Conservation (phyloP, 2,329 filamentous ascomycete species). For the Penicillium corylophilum region DNA sequence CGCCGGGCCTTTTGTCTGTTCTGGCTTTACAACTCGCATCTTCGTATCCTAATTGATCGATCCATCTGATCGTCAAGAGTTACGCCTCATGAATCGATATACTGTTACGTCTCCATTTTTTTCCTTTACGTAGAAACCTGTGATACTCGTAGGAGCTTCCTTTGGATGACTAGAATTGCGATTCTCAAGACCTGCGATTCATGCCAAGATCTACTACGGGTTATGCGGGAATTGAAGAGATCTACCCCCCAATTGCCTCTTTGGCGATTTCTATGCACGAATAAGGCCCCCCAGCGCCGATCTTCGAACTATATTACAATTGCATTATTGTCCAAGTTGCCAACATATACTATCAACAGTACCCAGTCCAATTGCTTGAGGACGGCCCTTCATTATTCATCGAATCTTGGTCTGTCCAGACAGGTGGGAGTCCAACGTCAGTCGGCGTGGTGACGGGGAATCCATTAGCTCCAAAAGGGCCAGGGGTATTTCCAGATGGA, state of each 20-base stretch:
- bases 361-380: slow-evolving; percentile 13
- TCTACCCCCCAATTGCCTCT: background rate
- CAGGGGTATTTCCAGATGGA: slow-evolving; percentile 1
- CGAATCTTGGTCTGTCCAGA: slow-evolving; percentile 9
- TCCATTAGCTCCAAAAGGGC: background rate
- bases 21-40: slow-evolving; percentile 26
- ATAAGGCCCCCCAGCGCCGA: background rate
- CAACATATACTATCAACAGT: slow-evolving; percentile 1
- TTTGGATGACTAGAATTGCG: background rate
- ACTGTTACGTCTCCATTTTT: slow-evolving; percentile 21
- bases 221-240: background rate
- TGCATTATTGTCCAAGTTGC: background rate
- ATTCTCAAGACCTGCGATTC: background rate
- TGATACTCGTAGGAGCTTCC: background rate
- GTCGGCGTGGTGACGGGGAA: background rate
- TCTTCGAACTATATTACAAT: background rate
- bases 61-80: slow-evolving; percentile 30
- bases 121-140: background rate
- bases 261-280: background rate
- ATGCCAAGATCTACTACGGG: too few species aligned
- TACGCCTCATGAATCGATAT: slow-evolving; percentile 40
- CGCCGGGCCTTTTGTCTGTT: slow-evolving; percentile 19
- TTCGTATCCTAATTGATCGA: slow-evolving; percentile 31
- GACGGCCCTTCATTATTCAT: background rate
- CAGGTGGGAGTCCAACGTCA: slow-evolving; percentile 1